Conservation (phyloP, 768 basidiomycete species). For the Megacollybia marginata region DNA sequence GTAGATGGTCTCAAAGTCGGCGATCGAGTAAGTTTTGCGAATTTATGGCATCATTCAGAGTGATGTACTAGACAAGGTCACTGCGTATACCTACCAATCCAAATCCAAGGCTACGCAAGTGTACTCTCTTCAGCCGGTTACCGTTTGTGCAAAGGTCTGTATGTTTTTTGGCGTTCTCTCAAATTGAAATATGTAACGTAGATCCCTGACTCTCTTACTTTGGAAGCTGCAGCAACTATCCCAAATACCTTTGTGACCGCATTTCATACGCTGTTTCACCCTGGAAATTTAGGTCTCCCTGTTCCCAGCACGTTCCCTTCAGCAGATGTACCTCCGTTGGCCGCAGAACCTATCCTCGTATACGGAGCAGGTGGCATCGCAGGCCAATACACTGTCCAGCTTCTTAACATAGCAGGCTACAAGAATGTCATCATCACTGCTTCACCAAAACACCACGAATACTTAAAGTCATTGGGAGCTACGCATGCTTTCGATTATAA, state of each 20-base stretch:
- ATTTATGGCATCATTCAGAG: background rate
- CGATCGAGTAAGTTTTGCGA: constrained; percentile 25
- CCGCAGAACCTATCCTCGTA: constrained; percentile 29
- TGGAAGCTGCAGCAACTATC: constrained; percentile 30
- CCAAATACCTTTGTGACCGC: constrained; percentile 36
- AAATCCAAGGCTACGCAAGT: constrained; percentile 29
- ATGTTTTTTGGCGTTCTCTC: background rate
- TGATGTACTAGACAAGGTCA: constrained; percentile 9
- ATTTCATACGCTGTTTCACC: constrained; percentile 32
- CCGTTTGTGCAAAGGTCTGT: constrained; percentile 29
- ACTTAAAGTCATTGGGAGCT: constrained; percentile 33
- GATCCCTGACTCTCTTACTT: constrained; percentile 31
- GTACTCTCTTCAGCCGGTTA: constrained; percentile 22
- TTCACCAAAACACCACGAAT: constrained; percentile 28
- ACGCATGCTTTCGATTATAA: constrained; percentile 33
- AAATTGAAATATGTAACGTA: constrained; percentile 9
- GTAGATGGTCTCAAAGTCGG: constrained; percentile 28
- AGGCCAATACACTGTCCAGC: constrained; percentile 29
- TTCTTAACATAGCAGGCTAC: constrained; percentile 36
- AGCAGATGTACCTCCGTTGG: constrained; percentile 17
- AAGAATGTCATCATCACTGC: constrained; percentile 35
- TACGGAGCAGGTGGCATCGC: constrained; percentile 37
- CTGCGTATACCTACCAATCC: constrained; percentile 19
- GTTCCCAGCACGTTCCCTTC: constrained; percentile 24
- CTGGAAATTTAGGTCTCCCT: constrained; percentile 24